Base-by-base conservation (phyloP, 73 alveolate species). In the Paramecium tetraurelia region DNA sequence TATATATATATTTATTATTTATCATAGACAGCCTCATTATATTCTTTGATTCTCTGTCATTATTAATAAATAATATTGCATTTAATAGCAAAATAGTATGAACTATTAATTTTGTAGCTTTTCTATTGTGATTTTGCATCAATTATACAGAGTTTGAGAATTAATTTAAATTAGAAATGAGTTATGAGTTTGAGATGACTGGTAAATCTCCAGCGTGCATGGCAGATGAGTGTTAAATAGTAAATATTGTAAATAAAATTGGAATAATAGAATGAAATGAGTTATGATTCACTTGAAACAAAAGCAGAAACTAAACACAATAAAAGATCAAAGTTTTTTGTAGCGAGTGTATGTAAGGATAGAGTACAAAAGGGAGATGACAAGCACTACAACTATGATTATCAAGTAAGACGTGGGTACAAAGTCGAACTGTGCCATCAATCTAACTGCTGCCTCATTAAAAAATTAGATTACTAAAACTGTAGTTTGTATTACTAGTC, bases 391-490 rank as follows among this genome's bases (percentile, higher is more conserved):
- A 33, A 63, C 48, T 31, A 63, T 41, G 10, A 63, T 63, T 0
- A 63, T 63, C 46, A 63, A 63, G 24, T 63, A 63, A 63, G 84
- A 63, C 24, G 50, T 63, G 44, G 84, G 84, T 63, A 63, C 84
- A 63, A 63, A 63, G 46, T 33, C 12, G 29, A 63, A 63, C 46
- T 63, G 21, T 31, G 44, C 84, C 84, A 63, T 63, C 84, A 63
- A 63, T 63, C 84, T 63, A 63, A 63, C 84, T 63, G 84, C 84
- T 63, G 50, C 84, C 69, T 53, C 84, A 63, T 63, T 31, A 63
- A 63, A 12, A 27, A 22, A 31, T 63, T 12, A 31, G 41, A 16
- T 63, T 63, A 63, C 84, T 63, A 33, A 63, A 27, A 63, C 50
- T 63, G 48, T 31, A 63, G 12, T 12, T 33, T 33, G 41, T 63